Evolutionary conservation across 768 basidiomycete genomes (phyloP), one percentile per base, ranked within the genome.

Genomic region (Pleurotus cornucopiae): DNA sequence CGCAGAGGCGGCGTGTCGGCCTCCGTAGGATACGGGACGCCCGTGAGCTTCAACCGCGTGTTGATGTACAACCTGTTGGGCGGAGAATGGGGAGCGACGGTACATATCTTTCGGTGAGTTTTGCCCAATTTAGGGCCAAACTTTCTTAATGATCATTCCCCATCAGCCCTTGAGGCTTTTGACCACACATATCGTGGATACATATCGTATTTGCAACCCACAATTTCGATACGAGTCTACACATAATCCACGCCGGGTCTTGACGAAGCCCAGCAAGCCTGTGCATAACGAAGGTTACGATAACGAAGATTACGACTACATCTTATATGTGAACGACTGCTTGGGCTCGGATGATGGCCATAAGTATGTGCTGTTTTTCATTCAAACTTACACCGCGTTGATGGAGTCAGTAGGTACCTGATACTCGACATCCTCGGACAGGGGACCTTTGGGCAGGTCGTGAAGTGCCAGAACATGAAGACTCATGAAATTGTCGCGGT

Each of bases 401-500:
- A 63, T 57, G 43, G 58, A 61, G 58, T 60, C 34, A 55, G 21
- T 68, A 94, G 92, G 69, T 99, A 98, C 71, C 78, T 98, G 61
- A 98, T 99, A 65, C 85, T 99, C 46, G 97, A 99, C 70, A 93
- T 99, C 58, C 83, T 99, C 39, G 97, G 97, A 5, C 97, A 99
- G 70, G 97, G 97, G 20, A 99, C 97, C 2, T 99, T 99, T 64
- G 97, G 97, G 6, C 97, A 99, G 70, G 97, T 99, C 30, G 97
- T 98, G 64, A 99, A 99, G 70, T 99, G 97, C 67, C 97, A 98
- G 71, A 98, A 99, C 68, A 95, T 98, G 88, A 94, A 95, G 76
- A 97, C 93, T 26, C 94, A 98, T 71, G 96, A 98, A 68, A 92
- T 98, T 54, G 94, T 97, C 44, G 97, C 97, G 20, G 97, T 99